Evolutionary conservation across 495 filamentous ascomycete genomes (phyloP), one percentile per base, ranked within the genome.

Genomic region (Podospora tetraspora): DNA sequence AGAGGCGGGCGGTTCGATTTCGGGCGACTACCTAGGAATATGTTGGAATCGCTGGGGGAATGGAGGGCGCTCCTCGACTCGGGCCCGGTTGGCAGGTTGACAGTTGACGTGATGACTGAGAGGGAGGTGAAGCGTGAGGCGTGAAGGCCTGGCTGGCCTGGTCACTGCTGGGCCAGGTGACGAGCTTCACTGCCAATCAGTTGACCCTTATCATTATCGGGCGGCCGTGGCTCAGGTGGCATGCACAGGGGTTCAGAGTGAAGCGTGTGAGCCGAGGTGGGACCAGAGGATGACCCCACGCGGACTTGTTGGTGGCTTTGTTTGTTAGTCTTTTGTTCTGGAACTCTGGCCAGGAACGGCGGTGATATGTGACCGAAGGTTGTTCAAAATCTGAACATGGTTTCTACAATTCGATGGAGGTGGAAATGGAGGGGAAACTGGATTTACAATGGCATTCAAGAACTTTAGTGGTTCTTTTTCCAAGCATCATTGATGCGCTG

Each of bases 121-220:
- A 16, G 19, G 43, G 19, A 52, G 43, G 43, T 52, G 43, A 52
- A 52, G 43, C 19, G 34, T 16, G 34, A 43, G 34, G 34, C 29
- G 29, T n/a, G n/a, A n/a, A n/a, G n/a, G n/a, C n/a, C n/a, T n/a
- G n/a, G n/a, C n/a, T n/a, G n/a, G 29, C 27, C 27, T 27, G 27
- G 27, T 27, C 27, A 27, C 27, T 27, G 27, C 27, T 27, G 27
- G 27, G 27, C 34, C 73, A 72, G 70, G 75, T 77, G 75, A 76
- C 75, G 68, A 66, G 56, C 63, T 69, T 65, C 64, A 67, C 67
- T 52, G 57, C 75, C 70, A 76, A 75, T 75, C 75, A 75, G 70
- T 74, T 71, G 70, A 74, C 24, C 68, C 69, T 73, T 75, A 75
- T 75, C 73, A 30, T 57, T 65, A 71, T 70, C 63, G 34, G 34